A percentile compares a stretch with the other conserved stretches of the same genome.
Conservation (phyloP, 2,329 filamentous ascomycete genomes). For the Penicillium corylophilum region DNA sequence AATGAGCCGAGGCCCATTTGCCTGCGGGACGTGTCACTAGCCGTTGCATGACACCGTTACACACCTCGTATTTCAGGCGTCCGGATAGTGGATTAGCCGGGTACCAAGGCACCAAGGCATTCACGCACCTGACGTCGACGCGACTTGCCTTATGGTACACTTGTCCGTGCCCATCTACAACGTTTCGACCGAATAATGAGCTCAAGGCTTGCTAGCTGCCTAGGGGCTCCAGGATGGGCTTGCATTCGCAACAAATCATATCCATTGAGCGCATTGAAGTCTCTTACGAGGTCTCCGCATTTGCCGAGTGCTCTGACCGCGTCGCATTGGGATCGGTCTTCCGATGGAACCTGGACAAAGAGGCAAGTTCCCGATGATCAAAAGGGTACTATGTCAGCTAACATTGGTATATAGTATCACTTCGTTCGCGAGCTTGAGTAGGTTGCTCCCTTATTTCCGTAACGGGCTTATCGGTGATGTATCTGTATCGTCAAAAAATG, state of each 20-base stretch:
- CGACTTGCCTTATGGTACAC: background rate
- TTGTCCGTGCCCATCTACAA: background rate
- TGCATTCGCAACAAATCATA: background rate
- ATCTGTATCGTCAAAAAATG: conserved; percentile 10
- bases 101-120: conserved; percentile 3
- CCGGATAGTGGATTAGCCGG: too few species aligned
- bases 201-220: background rate
- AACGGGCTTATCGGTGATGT: conserved; percentile 15
- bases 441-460: conserved; percentile 9
- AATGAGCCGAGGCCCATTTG: conserved; percentile 12
- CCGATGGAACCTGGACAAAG: conserved; percentile 4
- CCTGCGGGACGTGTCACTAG: background rate
- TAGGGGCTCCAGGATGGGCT: background rate
- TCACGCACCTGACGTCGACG: conserved; percentile 1
- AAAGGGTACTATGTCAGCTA: background rate
- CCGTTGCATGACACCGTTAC: background rate
- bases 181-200: conserved; percentile 3
- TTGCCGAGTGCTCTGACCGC: conserved; percentile 9
- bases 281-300: conserved; percentile 3
- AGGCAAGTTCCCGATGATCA: conserved; percentile 9
- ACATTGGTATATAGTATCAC: conserved; percentile 1
- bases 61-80: background rate
- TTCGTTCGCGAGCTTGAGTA: conserved; percentile 11
- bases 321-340: conserved; percentile 4
- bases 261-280: conserved; percentile 4